These are phyloP conservation scores for Ilex paraguariensis DNA, from an alignment of 305 asterid genomes.

Conservation along the genomic window DNA sequence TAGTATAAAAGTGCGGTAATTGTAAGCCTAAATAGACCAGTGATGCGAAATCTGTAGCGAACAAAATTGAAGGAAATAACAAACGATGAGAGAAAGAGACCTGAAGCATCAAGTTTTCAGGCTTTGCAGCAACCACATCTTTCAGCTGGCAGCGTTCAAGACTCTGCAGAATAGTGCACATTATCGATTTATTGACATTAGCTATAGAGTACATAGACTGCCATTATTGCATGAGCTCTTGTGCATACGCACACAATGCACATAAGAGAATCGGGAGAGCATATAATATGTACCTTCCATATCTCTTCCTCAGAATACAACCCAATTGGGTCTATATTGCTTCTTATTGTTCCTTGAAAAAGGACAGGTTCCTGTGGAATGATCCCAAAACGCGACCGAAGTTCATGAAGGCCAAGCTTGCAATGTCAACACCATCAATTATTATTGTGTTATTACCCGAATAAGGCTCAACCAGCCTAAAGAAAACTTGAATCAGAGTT, in stretches of 20 bases:
- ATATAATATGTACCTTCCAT: background rate
- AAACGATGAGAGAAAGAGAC: constrained; percentile 13
- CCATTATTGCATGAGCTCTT: too few species aligned
- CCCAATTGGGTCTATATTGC: background rate
- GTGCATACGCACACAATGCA: too few species aligned
- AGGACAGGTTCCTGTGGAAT: background rate
- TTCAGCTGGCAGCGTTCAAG: constrained; percentile 75
- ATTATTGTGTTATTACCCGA: background rate
- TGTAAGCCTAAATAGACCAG: too few species aligned
- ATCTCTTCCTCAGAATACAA: background rate
- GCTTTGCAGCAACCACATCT: constrained; percentile 57
- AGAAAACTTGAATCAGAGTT: background rate
- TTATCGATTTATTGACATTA: too few species aligned
- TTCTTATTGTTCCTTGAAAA: background rate
- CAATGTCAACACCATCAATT: background rate
- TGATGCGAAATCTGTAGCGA: too few species aligned
- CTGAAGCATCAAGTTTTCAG: constrained; percentile 51
- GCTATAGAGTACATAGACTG: too few species aligned
- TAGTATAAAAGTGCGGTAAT: background rate
- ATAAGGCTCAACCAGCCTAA: background rate
- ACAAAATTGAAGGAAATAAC: background rate
- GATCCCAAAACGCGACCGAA: background rate
- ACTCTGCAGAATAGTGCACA: constrained; percentile 24
- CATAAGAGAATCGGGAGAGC: too few species aligned
- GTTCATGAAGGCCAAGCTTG: constrained; percentile 1